phyloP scores from a whole-genome alignment of 2,329 filamentous ascomycete genomes.

The Aspergillus fumigatus region DNA sequence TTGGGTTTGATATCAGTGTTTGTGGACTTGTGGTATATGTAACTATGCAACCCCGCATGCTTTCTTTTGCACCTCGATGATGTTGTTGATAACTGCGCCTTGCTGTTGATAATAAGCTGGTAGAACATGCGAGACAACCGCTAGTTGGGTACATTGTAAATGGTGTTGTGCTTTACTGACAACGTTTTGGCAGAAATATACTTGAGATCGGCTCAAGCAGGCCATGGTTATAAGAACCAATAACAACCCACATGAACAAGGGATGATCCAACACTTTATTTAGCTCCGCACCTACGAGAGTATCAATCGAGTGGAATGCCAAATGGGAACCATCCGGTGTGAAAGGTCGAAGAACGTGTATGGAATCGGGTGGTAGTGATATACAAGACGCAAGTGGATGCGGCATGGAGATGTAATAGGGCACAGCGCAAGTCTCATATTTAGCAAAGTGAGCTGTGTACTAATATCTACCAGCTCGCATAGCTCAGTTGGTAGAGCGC shows the following conservation, averaged over 20 bases:
- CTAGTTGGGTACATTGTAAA: not conserved
- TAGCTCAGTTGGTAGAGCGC: conserved; percentile 36
- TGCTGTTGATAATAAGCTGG: no score
- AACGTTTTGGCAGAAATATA: no score
- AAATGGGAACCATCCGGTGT: not conserved
- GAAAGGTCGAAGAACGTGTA: not conserved
- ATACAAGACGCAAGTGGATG: not conserved
- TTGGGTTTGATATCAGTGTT: no score
- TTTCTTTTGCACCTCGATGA: no score
- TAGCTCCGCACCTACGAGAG: not conserved
- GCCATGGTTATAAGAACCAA: not conserved
- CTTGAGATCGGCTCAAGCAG: not conserved
- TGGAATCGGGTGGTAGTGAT: not conserved
- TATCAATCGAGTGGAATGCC: no score
- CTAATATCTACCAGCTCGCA: conserved; percentile 17
- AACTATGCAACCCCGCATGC: no score
- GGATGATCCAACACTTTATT: no score
- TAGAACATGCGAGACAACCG: not conserved
- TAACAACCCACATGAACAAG: not conserved
- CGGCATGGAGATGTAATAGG: no score
- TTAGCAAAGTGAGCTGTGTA: not conserved
- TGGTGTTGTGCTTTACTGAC: not conserved
- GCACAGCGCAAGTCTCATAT: no score
- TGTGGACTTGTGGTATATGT: no score
- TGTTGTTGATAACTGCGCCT: no score